Evolutionary conservation across 192 early-diverging fungal genomes (phyloP), one percentile per base, ranked within the genome.

Genomic region (Backusella sp.): DNA sequence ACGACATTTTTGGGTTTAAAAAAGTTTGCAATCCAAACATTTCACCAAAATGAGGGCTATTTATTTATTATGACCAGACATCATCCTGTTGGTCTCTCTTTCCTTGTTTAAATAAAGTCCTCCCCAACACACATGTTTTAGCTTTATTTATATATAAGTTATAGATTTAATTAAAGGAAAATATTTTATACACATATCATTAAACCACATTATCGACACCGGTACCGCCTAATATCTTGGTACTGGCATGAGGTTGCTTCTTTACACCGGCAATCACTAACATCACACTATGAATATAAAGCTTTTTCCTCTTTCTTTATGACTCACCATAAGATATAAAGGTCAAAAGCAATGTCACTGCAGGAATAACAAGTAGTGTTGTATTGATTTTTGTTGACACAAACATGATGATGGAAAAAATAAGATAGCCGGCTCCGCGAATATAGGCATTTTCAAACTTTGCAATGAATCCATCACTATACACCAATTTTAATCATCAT

Each of bases 171-270:
- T 44, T 44, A 17, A 17, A 32, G 32, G 32, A 0, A 32, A 32
- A 32, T 32, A 32, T 32, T 32, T 32, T 44, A 12, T 44, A 44
- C 42, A 44, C 42, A 17, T 17, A 44, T 44, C 15, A 44, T 44
- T 56, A 56, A 56, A 76, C 74, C 0, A 80, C 67, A 66, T 77
- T 77, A 28, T 81, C 76, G 4, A 81, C 83, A 71, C 86, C 86
- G 9, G 79, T 80, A 46, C 86, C 86, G 72, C 86, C 86, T 12
- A 83, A 77, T 26, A 84, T 70, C 26, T 76, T 35, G 8, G 81
- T 83, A 23, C 81, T 83, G 15, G 84, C 80, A n/a, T 85, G 86
- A 17, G 84, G 77, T 42, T 88, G 86, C 0, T 82, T 76, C 52
- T 83, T 84, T 28, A 78, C 0, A 28, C 78, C 86, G 73, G 84